Evolutionary conservation across 805 yeast species (phyloP).

Genomic region (Candida oleophila): DNA sequence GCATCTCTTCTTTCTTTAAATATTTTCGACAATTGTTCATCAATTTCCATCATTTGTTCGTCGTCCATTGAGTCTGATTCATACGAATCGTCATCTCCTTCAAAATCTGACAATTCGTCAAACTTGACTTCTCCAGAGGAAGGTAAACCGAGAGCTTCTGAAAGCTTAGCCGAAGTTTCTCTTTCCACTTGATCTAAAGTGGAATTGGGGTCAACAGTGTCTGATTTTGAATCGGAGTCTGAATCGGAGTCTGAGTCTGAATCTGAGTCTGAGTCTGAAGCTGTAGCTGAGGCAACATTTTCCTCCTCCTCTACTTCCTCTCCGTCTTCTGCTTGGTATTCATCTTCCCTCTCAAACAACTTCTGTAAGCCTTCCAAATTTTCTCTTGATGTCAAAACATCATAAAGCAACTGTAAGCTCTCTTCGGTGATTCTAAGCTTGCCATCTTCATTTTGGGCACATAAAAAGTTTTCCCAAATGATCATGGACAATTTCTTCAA

Average conservation of each 20-base stretch:
- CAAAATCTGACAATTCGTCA: slow-evolving; percentile 33
- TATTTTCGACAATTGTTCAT: slow-evolving; percentile 76
- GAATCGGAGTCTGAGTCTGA: slow-evolving; percentile 15
- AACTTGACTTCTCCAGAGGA: slow-evolving; percentile 46
- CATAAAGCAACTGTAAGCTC: slow-evolving; percentile 34
- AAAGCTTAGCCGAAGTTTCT: slow-evolving; percentile 61
- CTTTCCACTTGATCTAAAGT: slow-evolving; percentile 24
- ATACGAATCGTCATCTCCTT: slow-evolving; percentile 50
- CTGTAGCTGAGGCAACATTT: slow-evolving; percentile 22
- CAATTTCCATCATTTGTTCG: slow-evolving; percentile 94
- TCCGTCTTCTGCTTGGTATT: slow-evolving; percentile 24
- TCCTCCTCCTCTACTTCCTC: slow-evolving; percentile 23
- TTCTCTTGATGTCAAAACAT: slow-evolving; percentile 56
- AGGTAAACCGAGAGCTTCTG: slow-evolving; percentile 70
- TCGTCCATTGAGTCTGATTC: slow-evolving; percentile 84
- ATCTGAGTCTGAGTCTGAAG: slow-evolving; percentile 17
- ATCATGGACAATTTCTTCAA: slow-evolving; percentile 35
- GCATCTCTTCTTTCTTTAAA: slow-evolving; percentile 81
- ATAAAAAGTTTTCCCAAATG: slow-evolving; percentile 42
- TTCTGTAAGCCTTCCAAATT: slow-evolving; percentile 77
- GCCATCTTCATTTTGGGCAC: slow-evolving; percentile 28
- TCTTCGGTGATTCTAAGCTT: slow-evolving; percentile 25
- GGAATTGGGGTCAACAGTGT: slow-evolving; percentile 9
- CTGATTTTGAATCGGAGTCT: slow-evolving; percentile 14
- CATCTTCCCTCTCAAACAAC: slow-evolving; percentile 63